These are phyloP conservation scores for Adansonia rubrostipa DNA, from an alignment of 441 rosid genomes.

Conservation along the genomic window DNA sequence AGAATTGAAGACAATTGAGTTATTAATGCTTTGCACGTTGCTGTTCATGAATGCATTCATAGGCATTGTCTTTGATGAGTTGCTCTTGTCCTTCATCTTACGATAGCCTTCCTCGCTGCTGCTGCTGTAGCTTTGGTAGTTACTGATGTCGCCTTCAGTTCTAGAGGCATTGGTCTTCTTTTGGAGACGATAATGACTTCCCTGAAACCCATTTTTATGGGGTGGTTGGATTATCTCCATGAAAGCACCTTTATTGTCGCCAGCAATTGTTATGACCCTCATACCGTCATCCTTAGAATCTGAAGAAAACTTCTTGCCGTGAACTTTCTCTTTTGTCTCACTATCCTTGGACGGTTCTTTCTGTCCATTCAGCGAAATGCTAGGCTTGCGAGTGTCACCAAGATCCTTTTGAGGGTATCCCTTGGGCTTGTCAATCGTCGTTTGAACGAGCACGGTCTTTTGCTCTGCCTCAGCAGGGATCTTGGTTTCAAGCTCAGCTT, in stretches of 20 bases:
- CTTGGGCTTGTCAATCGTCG: slow-evolving; percentile 40
- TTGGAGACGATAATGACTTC: slow-evolving; percentile 35
- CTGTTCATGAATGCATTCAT: slow-evolving; percentile 64
- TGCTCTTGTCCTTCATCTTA: slow-evolving; percentile 38
- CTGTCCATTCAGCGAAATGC: not conserved
- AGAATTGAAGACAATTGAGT: slow-evolving; percentile 65
- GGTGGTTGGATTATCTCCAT: slow-evolving; percentile 72
- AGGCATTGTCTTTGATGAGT: slow-evolving; percentile 32
- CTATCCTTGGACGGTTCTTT: slow-evolving; percentile 27
- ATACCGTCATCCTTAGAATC: slow-evolving; percentile 48
- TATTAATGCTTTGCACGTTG: slow-evolving; percentile 79
- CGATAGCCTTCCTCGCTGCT: slow-evolving; percentile 45
- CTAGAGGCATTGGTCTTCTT: slow-evolving; percentile 27
- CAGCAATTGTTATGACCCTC: slow-evolving; percentile 69
- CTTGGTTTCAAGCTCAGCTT: slow-evolving; percentile 39
- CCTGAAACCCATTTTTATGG: slow-evolving; percentile 35
- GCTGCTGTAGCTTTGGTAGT: slow-evolving; percentile 43
- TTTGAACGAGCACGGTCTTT: slow-evolving; percentile 67
- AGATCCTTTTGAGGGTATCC: slow-evolving; percentile 20
- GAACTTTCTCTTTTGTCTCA: slow-evolving; percentile 30
- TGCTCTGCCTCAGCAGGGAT: slow-evolving; percentile 60
- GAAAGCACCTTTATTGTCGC: slow-evolving; percentile 82
- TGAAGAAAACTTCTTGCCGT: slow-evolving; percentile 39
- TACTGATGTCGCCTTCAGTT: slow-evolving; percentile 25
- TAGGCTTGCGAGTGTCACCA: slow-evolving; percentile 25